These are phyloP conservation scores for Solanum ossicruentum DNA, from an alignment of 257 asterid genomes.

Conservation along the genomic window DNA sequence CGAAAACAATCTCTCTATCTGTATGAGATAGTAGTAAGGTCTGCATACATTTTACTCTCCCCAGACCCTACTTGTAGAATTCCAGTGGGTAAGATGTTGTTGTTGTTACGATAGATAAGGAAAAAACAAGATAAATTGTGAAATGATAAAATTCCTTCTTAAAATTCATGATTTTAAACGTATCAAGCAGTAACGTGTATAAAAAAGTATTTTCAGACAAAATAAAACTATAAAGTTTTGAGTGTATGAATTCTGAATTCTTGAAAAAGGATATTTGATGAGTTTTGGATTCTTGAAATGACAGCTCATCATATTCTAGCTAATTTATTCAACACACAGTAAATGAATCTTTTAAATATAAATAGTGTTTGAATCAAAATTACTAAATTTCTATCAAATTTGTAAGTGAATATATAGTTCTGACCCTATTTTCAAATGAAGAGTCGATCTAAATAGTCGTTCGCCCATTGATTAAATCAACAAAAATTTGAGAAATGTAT, in stretches of 20 bases:
- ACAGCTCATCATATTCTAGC: background rate
- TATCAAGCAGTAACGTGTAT: background rate
- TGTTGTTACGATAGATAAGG: fast-evolving
- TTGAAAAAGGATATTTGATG: background rate
- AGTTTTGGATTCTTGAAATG: background rate
- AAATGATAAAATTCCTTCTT: background rate
- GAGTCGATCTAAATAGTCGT: too few relatives aligned
- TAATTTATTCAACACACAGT: background rate
- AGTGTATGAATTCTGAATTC: background rate
- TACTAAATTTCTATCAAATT: background rate
- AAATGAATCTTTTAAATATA: background rate
- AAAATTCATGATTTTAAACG: background rate
- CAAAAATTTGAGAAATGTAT: too few relatives aligned
- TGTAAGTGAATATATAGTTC: background rate
- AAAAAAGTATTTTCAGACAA: background rate
- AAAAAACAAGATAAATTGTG: background rate
- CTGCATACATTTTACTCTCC: too few relatives aligned
- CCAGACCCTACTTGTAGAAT: too few relatives aligned
- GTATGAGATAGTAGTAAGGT: too few relatives aligned
- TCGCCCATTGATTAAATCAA: too few relatives aligned
- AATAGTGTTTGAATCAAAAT: fast-evolving
- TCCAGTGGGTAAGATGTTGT: too few relatives aligned
- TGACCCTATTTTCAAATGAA: background rate
- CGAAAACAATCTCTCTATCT: too few relatives aligned
- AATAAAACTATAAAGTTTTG: background rate